Conservation (phyloP, 306 rosid species). For the Cicer judaicum region DNA sequence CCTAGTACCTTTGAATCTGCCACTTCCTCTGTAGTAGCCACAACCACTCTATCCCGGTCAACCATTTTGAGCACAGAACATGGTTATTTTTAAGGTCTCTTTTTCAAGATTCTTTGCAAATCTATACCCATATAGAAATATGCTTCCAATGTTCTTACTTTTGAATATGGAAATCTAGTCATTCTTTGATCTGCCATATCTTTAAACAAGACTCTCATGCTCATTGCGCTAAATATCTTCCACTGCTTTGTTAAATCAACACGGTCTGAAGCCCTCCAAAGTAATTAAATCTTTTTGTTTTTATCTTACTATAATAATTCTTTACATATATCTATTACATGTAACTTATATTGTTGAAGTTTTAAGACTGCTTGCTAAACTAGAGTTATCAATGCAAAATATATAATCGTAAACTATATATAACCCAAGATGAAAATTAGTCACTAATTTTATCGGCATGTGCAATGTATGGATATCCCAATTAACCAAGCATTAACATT, state of each 20-base stretch:
- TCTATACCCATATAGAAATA: not conserved
- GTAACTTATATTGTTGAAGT: conserved; percentile 1
- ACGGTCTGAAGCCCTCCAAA: too few relatives aligned
- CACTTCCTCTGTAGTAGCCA: not conserved
- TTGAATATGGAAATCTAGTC: not conserved
- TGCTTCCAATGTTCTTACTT: not conserved
- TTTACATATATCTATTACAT: not conserved
- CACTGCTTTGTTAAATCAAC: not conserved
- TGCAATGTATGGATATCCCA: conserved; percentile 5
- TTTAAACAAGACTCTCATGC: not conserved
- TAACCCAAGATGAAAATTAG: not conserved
- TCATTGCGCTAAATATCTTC: not conserved
- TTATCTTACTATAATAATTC: not conserved
- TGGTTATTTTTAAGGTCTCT: not conserved
- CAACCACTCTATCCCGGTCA: not conserved
- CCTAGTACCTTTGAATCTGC: not conserved
- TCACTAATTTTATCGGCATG: not conserved
- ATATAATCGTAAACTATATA: conserved; percentile 1
- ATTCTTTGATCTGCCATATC: not conserved
- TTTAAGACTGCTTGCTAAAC: not conserved
- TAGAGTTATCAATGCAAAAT: not conserved
- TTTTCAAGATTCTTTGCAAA: not conserved
- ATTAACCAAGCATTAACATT: conserved; percentile 14
- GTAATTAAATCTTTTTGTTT: too few relatives aligned
- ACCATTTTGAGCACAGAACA: not conserved